These are phyloP conservation scores for Mortierella claussenii DNA, from an alignment of 192 early-diverging fungal genomes.

Conservation along the genomic window DNA sequence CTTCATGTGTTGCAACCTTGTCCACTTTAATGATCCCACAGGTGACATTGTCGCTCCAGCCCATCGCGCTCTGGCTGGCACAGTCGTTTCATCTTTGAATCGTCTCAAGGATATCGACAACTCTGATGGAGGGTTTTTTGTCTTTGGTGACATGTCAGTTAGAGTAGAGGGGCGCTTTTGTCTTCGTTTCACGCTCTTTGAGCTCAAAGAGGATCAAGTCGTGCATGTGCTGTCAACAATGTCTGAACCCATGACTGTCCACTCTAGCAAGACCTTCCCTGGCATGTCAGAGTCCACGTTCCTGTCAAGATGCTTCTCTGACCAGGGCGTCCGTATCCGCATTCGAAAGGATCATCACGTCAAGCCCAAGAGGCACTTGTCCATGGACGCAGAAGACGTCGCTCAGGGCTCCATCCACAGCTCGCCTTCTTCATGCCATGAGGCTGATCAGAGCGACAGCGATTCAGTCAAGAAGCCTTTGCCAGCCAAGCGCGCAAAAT, in stretches of 20 bases:
- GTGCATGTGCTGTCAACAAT: constrained; percentile 73
- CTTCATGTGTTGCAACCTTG: constrained; percentile 94
- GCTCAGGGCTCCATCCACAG: constrained; percentile 20
- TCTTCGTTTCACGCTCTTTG: constrained; percentile 89
- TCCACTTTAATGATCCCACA: constrained; percentile 70
- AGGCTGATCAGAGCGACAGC: constrained; percentile 31
- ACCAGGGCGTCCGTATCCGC: constrained; percentile 94
- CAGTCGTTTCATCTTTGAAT: constrained; percentile 90
- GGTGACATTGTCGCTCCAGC: constrained; percentile 75
- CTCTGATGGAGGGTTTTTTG: constrained; percentile 90
- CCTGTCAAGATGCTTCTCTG: constrained; percentile 89
- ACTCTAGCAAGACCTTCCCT: constrained; percentile 90
- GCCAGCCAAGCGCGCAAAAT: constrained; percentile 4
- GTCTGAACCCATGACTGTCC: constrained; percentile 82
- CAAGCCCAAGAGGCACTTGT: constrained; percentile 36
- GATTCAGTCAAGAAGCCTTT: not conserved
- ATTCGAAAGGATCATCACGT: constrained; percentile 85
- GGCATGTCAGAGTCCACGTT: constrained; percentile 92
- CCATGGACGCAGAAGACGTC: not conserved
- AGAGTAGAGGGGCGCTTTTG: constrained; percentile 83
- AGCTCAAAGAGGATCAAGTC: constrained; percentile 71
- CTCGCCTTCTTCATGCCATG: constrained; percentile 33
- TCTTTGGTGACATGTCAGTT: constrained; percentile 92
- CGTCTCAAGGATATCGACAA: constrained; percentile 86
- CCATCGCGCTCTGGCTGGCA: constrained; percentile 85